Base-by-base conservation (phyloP, 768 basidiomycete species). In the Rhizopogon roseolus region DNA sequence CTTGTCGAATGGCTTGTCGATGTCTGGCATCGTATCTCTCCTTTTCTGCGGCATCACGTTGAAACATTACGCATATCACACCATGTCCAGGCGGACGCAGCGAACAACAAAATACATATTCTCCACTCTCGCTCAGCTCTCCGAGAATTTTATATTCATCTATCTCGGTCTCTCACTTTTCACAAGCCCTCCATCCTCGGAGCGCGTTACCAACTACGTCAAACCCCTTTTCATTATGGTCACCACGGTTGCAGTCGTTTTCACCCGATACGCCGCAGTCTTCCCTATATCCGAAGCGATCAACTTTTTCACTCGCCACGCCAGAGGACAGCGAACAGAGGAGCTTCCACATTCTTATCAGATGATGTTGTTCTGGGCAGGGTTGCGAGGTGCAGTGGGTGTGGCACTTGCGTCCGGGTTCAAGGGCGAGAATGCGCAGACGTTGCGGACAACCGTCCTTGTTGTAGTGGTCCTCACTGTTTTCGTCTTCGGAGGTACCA, bases 311-410 rank as follows among this genome's bases (percentile, higher is more conserved):
- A 88, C 86, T 61, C 76, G 76, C 28, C 90, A 95, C 56, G 86
- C 82, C 2, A 83, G 92, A 1, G 93, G 93, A 1, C 90, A 94
- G 63, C 81, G 93, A 40, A 73, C 79, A 22, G 95, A 97, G 59
- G 95, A 98, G 61, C 75, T 99, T 5, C 95, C 97, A 1, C 95
- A 98, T 69, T 94, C 93, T 10, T 98, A 99, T 64, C 95, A 98
- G 63, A 96, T 98, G 92, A 97, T 98, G 94, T 74, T 98, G 14
- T 98, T 98, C 72, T 99, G 96, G 97, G 96, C 96, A 1, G 96
- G 96, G 5, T 73, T 99, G 51, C 79, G 97, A 28, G 97, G 97
- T 36, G 97, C 97, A 0, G 97, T 99, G 41, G 97, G 97, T 38
- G 97, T 99, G 19, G 97, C 97, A 4, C 82, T 99, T 29, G 97